Evolutionary conservation across 2,329 filamentous ascomycete species (phyloP).

Genomic region (Alternaria brassicicola): DNA sequence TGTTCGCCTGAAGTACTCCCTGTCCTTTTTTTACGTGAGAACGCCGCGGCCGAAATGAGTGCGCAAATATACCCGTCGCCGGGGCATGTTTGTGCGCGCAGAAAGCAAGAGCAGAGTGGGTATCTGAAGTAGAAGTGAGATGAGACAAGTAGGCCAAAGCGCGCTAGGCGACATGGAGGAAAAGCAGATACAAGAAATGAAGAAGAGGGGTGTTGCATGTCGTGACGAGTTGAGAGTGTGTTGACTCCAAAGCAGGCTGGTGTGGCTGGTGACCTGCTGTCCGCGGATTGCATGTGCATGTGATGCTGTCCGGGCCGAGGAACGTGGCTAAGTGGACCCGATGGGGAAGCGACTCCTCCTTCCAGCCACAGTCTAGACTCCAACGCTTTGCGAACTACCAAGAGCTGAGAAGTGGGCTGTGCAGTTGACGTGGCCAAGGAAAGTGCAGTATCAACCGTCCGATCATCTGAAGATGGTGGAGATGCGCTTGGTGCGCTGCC

Average conservation of each 20-base stretch:
- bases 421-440: conserved; percentile 22
- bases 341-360: conserved; percentile 8
- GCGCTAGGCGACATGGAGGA: conserved; percentile 13
- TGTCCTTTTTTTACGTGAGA: conserved; percentile 22
- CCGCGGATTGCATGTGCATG: conserved; percentile 6
- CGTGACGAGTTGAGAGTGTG: background rate
- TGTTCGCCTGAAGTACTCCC: conserved; percentile 5
- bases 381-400: conserved; percentile 18
- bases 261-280: conserved; percentile 9
- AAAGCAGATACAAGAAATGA: conserved; percentile 31
- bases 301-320: conserved; percentile 19
- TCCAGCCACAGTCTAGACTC: conserved; percentile 28
- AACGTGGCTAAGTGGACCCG: conserved; percentile 19
- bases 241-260: background rate
- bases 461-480: conserved; percentile 47
- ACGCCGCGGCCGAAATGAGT: conserved; percentile 27
- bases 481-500: conserved; percentile 45
- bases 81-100: conserved; percentile 10
- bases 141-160: conserved; percentile 11
- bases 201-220: conserved; percentile 21
- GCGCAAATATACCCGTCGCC: conserved; percentile 12
- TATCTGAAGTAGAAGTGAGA: conserved; percentile 28
- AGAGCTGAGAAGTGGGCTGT: conserved; percentile 24
- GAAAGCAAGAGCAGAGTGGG: conserved; percentile 27
- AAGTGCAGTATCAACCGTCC: background rate